Conservation (phyloP, 495 filamentous ascomycete species). For the Zalerion maritima region DNA sequence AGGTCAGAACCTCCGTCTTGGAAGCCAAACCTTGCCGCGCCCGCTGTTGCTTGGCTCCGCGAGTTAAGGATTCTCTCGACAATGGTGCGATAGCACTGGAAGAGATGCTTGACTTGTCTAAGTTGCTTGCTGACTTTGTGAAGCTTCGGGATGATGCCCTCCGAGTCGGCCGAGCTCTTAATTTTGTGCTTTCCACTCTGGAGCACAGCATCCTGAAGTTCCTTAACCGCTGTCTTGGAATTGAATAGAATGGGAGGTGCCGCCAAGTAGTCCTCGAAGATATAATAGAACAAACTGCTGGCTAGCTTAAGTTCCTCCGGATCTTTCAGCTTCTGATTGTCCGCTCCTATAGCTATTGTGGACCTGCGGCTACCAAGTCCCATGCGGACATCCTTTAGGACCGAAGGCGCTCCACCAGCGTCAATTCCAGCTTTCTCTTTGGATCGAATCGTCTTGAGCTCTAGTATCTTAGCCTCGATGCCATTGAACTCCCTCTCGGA, state of each 20-base stretch:
- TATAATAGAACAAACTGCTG: constrained; percentile 72
- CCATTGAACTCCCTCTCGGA: no score
- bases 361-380: no score
- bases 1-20: constrained; percentile 17
- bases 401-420: no score
- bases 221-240: constrained; percentile 63
- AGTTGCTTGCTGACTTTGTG: constrained; percentile 51
- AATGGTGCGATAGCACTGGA: constrained; percentile 64
- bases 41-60: background rate
- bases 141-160: constrained; percentile 26
- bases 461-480: no score
- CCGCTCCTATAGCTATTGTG: no score
- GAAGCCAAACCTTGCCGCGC: constrained; percentile 9
- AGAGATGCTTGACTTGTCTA: constrained; percentile 63
- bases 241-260: constrained; percentile 14
- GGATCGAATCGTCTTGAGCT: no score
- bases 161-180: constrained; percentile 17
- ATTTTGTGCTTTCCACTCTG: constrained; percentile 13
- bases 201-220: constrained; percentile 46
- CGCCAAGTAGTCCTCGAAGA: constrained; percentile 61
- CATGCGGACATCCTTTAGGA: no score
- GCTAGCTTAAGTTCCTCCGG: no score
- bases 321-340: constrained; percentile 20
- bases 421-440: no score
- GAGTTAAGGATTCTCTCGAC: constrained; percentile 53